Evolutionary conservation across 176 grass and related monocot genomes (phyloP), one percentile per base, ranked within the genome.

Genomic region (Cenchrus purpureus): DNA sequence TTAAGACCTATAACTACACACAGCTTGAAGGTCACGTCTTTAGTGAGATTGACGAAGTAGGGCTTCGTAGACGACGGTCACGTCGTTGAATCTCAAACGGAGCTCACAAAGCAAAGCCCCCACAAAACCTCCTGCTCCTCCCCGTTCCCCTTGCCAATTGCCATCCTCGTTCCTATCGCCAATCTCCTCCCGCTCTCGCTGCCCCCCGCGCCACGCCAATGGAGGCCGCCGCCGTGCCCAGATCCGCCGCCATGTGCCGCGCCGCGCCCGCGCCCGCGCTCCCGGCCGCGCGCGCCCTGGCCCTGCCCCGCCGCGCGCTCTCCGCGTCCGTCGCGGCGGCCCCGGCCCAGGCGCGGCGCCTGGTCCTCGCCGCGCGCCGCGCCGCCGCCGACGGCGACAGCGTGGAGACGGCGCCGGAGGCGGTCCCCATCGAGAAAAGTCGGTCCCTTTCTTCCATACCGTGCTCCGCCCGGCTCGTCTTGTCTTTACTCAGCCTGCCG

Each of bases 351-450:
- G 51, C 20, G 14, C 56, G 16, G 46, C 65, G 28, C 8, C 61
- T 60, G 13, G 50, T 58, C 29, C 66, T 88, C 43, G 66, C 88
- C 12, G 74, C 82, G 34, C 87, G 82, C 48, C 69, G 79, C 82
- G 82, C 82, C 32, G 82, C 82, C 32, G 78, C 69, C 0, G 89
- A 7, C 0, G 71, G 49, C 2, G 57, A 40, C 73, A 77, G 79
- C 40, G 73, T 19, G 17, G 89, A 65, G 78, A 73, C 79, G 31
- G 84, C 53, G 40, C 20, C 59, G 84, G 82, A 70, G 83, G 78
- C 58, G 71, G 56, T 86, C 78, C 93, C 93, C 37, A 86, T 95
- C 56, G 93, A 95, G 87, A 95, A 95, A 82, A 95, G 93, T 94
- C 3, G 44, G 91, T 19, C 1, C 59, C 31, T 68, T 84, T 51